Base-by-base conservation (phyloP, 352 stramenopile species). In the Globisporangium barbulae region DNA sequence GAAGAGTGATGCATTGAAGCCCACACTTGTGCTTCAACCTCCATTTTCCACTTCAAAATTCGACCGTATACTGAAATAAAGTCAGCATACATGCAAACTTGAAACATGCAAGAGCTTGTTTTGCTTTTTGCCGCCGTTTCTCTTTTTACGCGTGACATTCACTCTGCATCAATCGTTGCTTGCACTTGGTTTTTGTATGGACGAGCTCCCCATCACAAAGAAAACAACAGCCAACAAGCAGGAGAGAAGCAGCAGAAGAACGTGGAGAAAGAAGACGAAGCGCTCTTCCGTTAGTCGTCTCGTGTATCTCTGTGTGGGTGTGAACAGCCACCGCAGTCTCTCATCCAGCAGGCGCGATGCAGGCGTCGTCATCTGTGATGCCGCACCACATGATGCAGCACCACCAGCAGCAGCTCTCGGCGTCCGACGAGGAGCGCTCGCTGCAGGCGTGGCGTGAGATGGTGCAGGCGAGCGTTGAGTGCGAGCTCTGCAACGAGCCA, bases 401-500 rank as follows among this genome's bases (percentile, higher is more conserved):
- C 13, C 49, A 55, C 22, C 49, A 39, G 37, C 44, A 64, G 35
- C 63, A 64, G 55, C 50, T 64, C 59, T 64, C 59, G n/a, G 57
- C 42, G 30, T 67, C 74, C 19, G 70, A 83, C 52, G 81, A 90
- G 39, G 83, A 90, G 35, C 75, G 75, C 53, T 73, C 75, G 25
- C 67, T 68, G 49, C 71, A 76, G 58, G 58, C 90, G 30, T 94
- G 83, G 85, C 75, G 72, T 45, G 83, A 94, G 61, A 64, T 94
- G 39, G 82, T 87, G 55, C 82, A 93, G 59, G 88, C 73, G 64
- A 85, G 79, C 50, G 76, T 94, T 65, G 85, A 94, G 71, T 94
- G 85, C 65, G 85, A 94, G 70, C 72, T 94, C 28, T 94, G 85
- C 70, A 93, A 94, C 71, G 81, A 93, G 67, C 83, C 82, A 8